These are phyloP conservation scores for Acorus calamus DNA, from an alignment of 106 monocot species.

Conservation along the genomic window DNA sequence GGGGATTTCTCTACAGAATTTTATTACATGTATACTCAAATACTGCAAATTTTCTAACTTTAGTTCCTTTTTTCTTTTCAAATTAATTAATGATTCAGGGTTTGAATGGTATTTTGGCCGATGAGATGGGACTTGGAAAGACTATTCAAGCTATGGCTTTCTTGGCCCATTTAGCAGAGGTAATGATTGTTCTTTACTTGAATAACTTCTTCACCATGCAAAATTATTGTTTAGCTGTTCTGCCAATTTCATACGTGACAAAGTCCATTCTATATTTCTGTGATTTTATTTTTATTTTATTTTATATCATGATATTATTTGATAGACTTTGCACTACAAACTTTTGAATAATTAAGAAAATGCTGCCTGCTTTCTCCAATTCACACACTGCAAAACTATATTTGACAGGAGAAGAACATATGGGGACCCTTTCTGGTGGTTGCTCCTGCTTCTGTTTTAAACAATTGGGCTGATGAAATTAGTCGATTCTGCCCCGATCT, in stretches of 20 bases:
- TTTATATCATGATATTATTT: too few species aligned
- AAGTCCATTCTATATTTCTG: too few species aligned
- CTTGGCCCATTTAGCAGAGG: slow-evolving; percentile 98
- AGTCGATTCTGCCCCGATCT: slow-evolving; percentile 88
- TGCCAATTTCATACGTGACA: too few species aligned
- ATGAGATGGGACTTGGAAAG: slow-evolving; percentile 99
- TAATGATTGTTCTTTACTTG: slow-evolving; percentile 2
- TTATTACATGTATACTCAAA: not conserved
- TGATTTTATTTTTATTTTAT: too few species aligned
- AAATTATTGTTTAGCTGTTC: too few species aligned
- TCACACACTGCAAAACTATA: not conserved
- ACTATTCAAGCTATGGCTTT: slow-evolving; percentile 99
- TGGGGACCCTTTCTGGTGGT: slow-evolving; percentile 98
- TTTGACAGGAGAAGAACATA: slow-evolving; percentile 86
- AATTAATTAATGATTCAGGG: slow-evolving; percentile 28
- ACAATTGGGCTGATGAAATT: slow-evolving; percentile 97
- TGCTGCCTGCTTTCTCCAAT: not conserved
- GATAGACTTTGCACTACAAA: too few species aligned
- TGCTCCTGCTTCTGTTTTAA: slow-evolving; percentile 92
- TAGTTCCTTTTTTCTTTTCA: not conserved
- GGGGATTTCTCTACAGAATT: not conserved
- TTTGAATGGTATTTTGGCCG: slow-evolving; percentile 97
- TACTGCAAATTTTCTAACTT: not conserved
- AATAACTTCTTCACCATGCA: not conserved
- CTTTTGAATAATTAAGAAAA: not conserved